These are phyloP conservation scores for Leccinum subtestaceum DNA, from an alignment of 768 basidiomycete genomes.

Conservation along the genomic window DNA sequence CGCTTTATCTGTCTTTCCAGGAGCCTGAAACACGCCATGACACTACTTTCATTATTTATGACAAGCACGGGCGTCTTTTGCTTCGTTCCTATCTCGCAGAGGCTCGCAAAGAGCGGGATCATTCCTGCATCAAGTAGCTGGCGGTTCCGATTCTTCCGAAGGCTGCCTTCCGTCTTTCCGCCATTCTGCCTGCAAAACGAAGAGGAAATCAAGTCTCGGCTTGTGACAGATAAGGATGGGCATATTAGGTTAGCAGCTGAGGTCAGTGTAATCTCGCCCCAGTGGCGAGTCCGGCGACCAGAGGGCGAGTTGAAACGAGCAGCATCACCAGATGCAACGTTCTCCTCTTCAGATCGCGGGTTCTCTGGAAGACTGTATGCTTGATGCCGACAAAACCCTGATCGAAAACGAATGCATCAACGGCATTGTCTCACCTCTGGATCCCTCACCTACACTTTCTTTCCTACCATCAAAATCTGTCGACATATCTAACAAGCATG, in stretches of 20 bases:
- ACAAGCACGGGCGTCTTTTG: conserved; percentile 25
- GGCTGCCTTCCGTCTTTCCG: background rate
- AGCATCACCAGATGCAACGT: background rate
- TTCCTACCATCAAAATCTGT: background rate
- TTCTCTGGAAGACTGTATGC: background rate
- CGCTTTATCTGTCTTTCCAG: background rate
- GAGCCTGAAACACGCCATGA: conserved; percentile 8
- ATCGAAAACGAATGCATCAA: background rate
- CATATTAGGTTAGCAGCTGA: background rate
- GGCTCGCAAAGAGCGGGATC: conserved; percentile 25
- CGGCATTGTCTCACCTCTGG: background rate
- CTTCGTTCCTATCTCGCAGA: conserved; percentile 26
- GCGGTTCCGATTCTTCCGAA: background rate
- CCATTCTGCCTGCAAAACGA: background rate
- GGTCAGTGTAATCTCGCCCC: conserved; percentile 5
- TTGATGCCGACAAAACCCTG: background rate
- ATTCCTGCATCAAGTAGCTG: conserved; percentile 6
- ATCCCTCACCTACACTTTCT: background rate
- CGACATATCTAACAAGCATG: conserved; percentile 1
- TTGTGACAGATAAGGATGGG: background rate
- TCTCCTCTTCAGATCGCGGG: background rate
- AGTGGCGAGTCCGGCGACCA: background rate
- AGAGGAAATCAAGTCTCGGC: background rate
- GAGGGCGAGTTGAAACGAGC: background rate
- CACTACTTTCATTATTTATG: conserved; percentile 24